phyloP scores from a whole-genome alignment of 2,329 filamentous ascomycete genomes.

The Endoconidiophora laricicola region DNA sequence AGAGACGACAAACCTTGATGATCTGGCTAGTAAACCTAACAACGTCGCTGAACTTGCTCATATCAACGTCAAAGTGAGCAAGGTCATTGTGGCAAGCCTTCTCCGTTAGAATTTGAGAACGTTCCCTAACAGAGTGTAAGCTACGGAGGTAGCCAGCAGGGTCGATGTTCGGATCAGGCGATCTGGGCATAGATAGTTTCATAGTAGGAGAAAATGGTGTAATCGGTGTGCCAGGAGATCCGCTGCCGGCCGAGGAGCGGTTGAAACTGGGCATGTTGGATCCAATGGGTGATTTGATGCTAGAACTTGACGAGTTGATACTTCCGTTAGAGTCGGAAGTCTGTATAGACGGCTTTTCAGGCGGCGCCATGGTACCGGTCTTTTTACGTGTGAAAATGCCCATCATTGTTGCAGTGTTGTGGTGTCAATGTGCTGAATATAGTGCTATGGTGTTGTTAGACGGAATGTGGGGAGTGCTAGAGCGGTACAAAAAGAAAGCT shows the following conservation, averaged over 20 bases:
- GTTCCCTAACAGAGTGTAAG: slow-evolving; percentile 71
- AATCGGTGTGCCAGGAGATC: slow-evolving; percentile 29
- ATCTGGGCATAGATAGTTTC: slow-evolving; percentile 64
- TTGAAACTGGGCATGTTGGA: slow-evolving; percentile 26
- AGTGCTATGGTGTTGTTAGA: neutral
- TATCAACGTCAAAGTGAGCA: slow-evolving; percentile 77
- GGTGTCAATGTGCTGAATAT: slow-evolving; percentile 15
- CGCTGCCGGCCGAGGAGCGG: slow-evolving; percentile 34
- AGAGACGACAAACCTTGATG: slow-evolving; percentile 55
- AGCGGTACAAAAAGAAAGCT: neutral
- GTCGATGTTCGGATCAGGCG: slow-evolving; percentile 75
- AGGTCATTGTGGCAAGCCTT: slow-evolving; percentile 65
- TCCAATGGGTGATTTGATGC: slow-evolving; percentile 25
- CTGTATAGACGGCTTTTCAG: slow-evolving; percentile 22
- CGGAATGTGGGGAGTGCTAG: neutral
- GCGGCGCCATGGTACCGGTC: slow-evolving; percentile 1
- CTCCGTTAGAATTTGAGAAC: slow-evolving; percentile 54
- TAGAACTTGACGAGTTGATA: slow-evolving; percentile 34
- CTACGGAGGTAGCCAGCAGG: slow-evolving; percentile 83
- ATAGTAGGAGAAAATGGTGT: slow-evolving; percentile 39
- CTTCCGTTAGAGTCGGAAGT: slow-evolving; percentile 33
- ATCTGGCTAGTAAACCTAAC: slow-evolving; percentile 80
- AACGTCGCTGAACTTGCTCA: slow-evolving; percentile 67
- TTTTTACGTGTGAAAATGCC: slow-evolving; percentile 14
- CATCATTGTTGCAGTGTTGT: slow-evolving; percentile 17